A percentile compares a stretch with the other conserved stretches of the same genome.
phyloP scores from a whole-genome alignment of 768 basidiomycete species.

The Collybia nuda region DNA sequence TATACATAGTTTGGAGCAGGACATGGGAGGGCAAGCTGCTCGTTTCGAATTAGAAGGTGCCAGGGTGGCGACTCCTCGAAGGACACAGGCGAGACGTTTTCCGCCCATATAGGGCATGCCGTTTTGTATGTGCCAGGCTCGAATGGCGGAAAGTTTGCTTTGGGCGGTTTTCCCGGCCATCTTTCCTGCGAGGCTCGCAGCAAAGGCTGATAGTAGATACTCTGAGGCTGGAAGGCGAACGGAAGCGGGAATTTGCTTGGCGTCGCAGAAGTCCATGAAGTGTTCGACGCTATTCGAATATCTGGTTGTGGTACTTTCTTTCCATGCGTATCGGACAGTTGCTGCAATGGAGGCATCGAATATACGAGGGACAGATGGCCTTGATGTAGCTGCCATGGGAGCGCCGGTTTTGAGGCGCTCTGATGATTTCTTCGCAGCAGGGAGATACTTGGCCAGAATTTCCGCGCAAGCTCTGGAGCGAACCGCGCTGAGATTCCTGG shows the following conservation, averaged over 20 bases:
- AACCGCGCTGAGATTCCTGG: no score
- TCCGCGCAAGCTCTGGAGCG: no score
- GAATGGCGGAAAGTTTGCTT: constrained; percentile 23
- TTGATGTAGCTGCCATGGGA: no score
- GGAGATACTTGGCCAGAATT: no score
- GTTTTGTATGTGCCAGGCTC: no score
- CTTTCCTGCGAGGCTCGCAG: constrained; percentile 18
- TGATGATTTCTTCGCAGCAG: no score
- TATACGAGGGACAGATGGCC: no score
- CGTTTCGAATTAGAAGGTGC: constrained; percentile 15
- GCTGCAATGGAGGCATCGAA: no score
- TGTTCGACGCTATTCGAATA: constrained; percentile 6
- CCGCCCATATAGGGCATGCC: constrained; percentile 18
- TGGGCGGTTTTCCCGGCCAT: constrained; percentile 15
- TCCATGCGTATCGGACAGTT: background rate
- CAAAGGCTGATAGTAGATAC: constrained; percentile 26
- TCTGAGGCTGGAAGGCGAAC: constrained; percentile 21
- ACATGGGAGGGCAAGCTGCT: constrained; percentile 19
- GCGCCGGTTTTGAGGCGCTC: no score
- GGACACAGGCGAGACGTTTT: constrained; percentile 16
- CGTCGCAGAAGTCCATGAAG: no score
- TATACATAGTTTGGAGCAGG: constrained; percentile 13
- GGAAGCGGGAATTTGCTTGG: constrained; percentile 8
- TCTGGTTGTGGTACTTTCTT: constrained; percentile 6
- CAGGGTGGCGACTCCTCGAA: constrained; percentile 21